Base-by-base conservation (phyloP, 2,329 filamentous ascomycete genomes). In the Pseudopyricularia cyperi region DNA sequence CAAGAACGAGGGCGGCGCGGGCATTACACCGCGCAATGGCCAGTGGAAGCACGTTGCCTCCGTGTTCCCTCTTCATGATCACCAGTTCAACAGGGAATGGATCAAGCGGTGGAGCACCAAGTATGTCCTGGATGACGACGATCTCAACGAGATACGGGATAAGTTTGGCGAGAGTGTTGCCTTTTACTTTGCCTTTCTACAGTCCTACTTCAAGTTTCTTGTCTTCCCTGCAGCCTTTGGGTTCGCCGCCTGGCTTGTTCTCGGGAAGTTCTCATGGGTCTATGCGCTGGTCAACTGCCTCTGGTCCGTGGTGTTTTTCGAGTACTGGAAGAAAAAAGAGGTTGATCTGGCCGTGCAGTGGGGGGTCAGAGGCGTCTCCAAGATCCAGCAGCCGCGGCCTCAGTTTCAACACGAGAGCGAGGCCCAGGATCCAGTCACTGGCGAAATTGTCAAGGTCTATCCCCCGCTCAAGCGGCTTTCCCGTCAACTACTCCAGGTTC, bases 161-260 rank as follows among this genome's bases (percentile, higher is more conserved):
- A 64, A 82, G 3, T 79, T 82, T 58, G 83, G 82, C 8, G 71
- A 82, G 55, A 82, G 83, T 66, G 79, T 88, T 51, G 86, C 83
- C 3, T 89, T 86, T 61, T 90, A 90, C 66, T 90, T 88, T 62
- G 85, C 85, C n/a, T 90, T 89, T 58, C 83, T 86, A 24, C 85
- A 89, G 60, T 80, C 77, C 14, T 90, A 90, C 62, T 83, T 86
- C 54, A 69, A 76, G 34, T 88, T 89, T 59, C 71, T 90, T 17
- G 66, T 80, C 3, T 83, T 87, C 51, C 85, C 85, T 0, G 83
- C 86, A 7, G 71, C 71, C 2, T 81, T 85, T 28, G 87, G 86
- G 1, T 65, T 83, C n/a, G 64, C 79, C 1, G 77, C 82, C 14
- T 89, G 84, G 83, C 65, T 81, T 2, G 75, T 85, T 54, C 68